Evolutionary conservation across 371 early-diverging fungal species (phyloP).

Genomic region (Mucor lusitanicus): DNA sequence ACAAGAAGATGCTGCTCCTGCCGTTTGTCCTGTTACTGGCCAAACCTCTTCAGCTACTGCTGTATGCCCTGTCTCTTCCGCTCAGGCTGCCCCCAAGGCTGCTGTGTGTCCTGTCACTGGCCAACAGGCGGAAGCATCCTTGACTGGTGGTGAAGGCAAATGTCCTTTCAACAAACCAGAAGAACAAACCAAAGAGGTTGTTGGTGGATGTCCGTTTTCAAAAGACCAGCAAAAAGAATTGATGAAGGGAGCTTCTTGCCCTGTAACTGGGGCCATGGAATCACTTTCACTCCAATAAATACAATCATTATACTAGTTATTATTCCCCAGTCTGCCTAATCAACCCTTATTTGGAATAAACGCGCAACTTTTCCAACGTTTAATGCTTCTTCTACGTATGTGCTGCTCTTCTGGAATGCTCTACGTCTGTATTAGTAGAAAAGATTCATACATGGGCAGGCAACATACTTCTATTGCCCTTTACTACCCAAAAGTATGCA

Average conservation of each 20-base stretch:
- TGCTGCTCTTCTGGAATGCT: no score
- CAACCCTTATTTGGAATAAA: no score
- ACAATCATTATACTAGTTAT: background rate
- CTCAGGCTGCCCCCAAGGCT: background rate
- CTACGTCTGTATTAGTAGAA: no score
- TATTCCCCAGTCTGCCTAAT: background rate
- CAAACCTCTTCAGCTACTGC: constrained; percentile 6
- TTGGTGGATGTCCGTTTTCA: background rate
- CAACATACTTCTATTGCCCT: no score
- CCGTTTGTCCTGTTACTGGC: constrained; percentile 36
- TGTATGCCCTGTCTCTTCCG: constrained; percentile 13
- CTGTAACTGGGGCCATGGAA: background rate
- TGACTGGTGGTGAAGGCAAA: background rate
- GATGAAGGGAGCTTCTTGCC: background rate
- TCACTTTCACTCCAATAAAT: background rate
- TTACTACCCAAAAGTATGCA: no score
- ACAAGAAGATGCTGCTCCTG: background rate
- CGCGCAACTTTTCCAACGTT: no score
- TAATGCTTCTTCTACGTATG: no score
- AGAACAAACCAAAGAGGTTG: background rate
- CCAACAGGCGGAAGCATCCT: background rate
- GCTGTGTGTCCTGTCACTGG: constrained; percentile 38
- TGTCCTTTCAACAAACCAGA: background rate
- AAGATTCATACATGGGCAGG: no score
- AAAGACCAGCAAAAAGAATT: background rate